Evolutionary conservation across 495 filamentous ascomycete species (phyloP).

Genomic region (Xeromyces bisporus): DNA sequence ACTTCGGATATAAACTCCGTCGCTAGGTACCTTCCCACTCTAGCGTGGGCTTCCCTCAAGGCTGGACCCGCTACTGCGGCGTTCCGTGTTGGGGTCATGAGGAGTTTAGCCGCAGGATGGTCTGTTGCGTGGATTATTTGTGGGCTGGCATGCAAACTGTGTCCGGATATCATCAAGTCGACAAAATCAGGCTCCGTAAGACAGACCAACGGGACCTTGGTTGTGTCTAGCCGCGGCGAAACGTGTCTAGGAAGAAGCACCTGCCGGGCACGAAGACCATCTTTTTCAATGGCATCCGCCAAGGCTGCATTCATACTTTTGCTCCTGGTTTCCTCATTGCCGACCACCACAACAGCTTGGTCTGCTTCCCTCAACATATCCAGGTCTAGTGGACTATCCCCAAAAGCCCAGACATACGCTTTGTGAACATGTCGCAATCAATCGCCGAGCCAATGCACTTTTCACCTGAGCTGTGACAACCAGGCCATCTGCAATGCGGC

Average conservation of each 20-base stretch:
- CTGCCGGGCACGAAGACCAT: conserved; percentile 28
- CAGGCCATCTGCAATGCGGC: conserved; percentile 30
- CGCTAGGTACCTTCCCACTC: conserved; percentile 38
- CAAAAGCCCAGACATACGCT: conserved; percentile 40
- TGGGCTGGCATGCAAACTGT: too few species aligned
- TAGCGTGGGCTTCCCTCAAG: conserved; percentile 34
- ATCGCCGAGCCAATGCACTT: conserved; percentile 24
- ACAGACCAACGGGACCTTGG: conserved; percentile 26
- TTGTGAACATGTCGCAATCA: conserved; percentile 21
- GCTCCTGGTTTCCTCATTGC: conserved; percentile 32
- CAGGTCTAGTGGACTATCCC: conserved; percentile 45
- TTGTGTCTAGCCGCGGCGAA: conserved; percentile 28
- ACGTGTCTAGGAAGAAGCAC: conserved; percentile 25
- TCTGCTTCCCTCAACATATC: conserved; percentile 39
- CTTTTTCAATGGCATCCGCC: conserved; percentile 22
- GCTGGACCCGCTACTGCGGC: conserved; percentile 24
- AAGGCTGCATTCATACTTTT: conserved; percentile 39
- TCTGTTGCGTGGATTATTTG: conserved; percentile 30
- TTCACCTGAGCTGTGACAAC: conserved; percentile 40
- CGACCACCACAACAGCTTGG: conserved; percentile 41
- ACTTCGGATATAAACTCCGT: conserved; percentile 28
- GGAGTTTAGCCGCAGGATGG: conserved; percentile 29
- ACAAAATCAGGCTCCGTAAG: conserved; percentile 22
- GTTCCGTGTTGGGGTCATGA: conserved; percentile 42
- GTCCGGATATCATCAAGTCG: conserved; percentile 13